Percentiles rank a stretch among this genome's conserved stretches.
Evolutionary conservation across 495 filamentous ascomycete species (phyloP).

Genomic region (Tricharina praecox): DNA sequence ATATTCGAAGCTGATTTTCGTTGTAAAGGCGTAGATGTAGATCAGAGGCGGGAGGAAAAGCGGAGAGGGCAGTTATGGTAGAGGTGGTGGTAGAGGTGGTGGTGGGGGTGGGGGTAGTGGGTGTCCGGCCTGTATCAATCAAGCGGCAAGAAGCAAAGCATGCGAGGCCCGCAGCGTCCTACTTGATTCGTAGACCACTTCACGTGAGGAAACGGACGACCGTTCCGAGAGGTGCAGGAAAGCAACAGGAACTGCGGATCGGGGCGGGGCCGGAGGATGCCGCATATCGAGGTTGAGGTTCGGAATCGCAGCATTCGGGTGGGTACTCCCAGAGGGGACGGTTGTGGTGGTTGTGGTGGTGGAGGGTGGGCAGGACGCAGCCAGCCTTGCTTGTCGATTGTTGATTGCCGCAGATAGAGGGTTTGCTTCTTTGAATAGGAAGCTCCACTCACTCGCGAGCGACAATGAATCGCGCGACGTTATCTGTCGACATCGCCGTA

Average conservation of each 20-base stretch:
- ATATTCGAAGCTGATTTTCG: not conserved
- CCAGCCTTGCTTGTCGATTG: too few relatives aligned
- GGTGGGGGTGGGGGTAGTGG: not conserved
- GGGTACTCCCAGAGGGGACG: too few relatives aligned
- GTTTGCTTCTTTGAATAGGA: too few relatives aligned
- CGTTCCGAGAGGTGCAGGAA: not conserved
- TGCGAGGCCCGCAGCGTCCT: not conserved
- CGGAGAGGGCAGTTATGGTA: not conserved
- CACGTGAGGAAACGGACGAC: not conserved
- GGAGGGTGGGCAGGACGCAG: too few relatives aligned
- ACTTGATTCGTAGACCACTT: not conserved
- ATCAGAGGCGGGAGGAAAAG: not conserved
- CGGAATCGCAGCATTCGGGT: too few relatives aligned
- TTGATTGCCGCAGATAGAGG: too few relatives aligned
- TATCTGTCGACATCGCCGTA: too few relatives aligned
- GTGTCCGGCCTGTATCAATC: not conserved
- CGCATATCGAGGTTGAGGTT: too few relatives aligned
- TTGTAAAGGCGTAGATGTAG: not conserved
- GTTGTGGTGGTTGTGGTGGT: too few relatives aligned
- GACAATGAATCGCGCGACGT: too few relatives aligned
- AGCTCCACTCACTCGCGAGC: too few relatives aligned
- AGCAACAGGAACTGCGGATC: not conserved
- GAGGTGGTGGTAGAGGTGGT: conserved; percentile 9
- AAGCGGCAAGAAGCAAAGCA: not conserved
- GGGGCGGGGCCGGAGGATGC: not conserved